These are phyloP conservation scores for Phytophthora chlamydospora DNA, from an alignment of 352 stramenopile genomes.

Conservation along the genomic window DNA sequence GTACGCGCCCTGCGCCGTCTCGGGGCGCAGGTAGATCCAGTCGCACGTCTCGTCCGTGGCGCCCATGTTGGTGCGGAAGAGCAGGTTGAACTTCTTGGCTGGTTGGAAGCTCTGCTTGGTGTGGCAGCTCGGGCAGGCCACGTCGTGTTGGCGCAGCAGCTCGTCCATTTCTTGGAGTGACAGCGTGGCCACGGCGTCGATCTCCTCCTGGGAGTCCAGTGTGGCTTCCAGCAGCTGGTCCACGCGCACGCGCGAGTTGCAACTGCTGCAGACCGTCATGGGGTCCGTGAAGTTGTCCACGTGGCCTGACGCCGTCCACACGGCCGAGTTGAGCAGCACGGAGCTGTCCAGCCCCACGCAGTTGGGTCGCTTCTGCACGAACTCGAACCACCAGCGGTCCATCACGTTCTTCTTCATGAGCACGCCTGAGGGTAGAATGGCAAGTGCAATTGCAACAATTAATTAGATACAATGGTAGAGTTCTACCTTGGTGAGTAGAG, in stretches of 20 bases:
- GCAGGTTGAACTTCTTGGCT: conserved; percentile 97
- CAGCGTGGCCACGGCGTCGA: conserved; percentile 55
- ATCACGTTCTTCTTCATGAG: conserved; percentile 99
- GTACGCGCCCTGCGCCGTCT: conserved; percentile 98
- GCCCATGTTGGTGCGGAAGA: conserved; percentile 97
- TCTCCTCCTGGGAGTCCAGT: conserved; percentile 49
- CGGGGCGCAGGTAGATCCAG: conserved; percentile 95
- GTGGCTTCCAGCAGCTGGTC: conserved; percentile 73
- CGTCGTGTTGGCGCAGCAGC: conserved; percentile 49
- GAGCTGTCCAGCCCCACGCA: conserved; percentile 95
- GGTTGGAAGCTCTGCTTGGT: conserved; percentile 60
- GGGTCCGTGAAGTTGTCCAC: conserved; percentile 98
- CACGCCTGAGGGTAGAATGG: conserved; percentile 43
- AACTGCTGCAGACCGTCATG: conserved; percentile 96
- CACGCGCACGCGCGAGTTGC: conserved; percentile 88
- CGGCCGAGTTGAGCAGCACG: conserved; percentile 95
- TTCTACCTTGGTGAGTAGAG: too few species aligned
- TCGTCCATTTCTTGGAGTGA: conserved; percentile 66
- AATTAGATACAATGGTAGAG: background rate
- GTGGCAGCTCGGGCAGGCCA: conserved; percentile 67
- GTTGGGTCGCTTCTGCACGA: conserved; percentile 95
- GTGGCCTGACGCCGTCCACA: conserved; percentile 96
- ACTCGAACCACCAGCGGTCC: conserved; percentile 96
- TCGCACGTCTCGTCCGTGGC: conserved; percentile 88
- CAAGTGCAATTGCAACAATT: conserved; percentile 8